Base-by-base conservation (phyloP, 2,329 filamentous ascomycete species). In the Leptographium procerum region DNA sequence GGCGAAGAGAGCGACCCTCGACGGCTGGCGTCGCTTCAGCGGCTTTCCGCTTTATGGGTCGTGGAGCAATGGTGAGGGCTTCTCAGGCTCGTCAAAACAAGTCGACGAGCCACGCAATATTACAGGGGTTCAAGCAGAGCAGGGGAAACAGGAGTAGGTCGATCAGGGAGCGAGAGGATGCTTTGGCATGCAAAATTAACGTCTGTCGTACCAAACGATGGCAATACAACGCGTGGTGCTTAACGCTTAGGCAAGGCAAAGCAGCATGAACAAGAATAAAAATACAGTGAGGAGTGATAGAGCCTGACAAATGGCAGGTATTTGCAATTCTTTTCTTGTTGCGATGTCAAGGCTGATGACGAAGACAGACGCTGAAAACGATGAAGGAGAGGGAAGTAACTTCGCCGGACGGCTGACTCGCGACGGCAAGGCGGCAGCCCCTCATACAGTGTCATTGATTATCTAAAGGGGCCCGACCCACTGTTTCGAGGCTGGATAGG, bases 11-110 rank as follows among this genome's bases (percentile, higher is more conserved):
- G 68, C 66, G 64, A 68, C 65, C 73, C 68, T 71, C 68, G 65
- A 75, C 75, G 69, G 73, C 75, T 69, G 77, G 76, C 77, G 77
- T 79, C 79, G 79, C 81, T 81, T 84, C 81, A 80, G 80, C 80
- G 73, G 81, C 80, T 75, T 82, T 84, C 71, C 81, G 78, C 72
- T 84, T 84, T 67, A 78, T 76, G 65, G 78, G 81, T 63, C 70
- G 72, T 65, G 80, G 79, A 73, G 80, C 75, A 83, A 84, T 84
- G 68, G 72, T 84, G 80, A 64, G 51, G 36, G 26, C 24, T 50
- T 60, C 36, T 52, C 45, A 43, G 22, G 64, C 65, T 63, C 64
- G 65, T 64, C 64, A 62, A 60, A 24, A n/a, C 26, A 48, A 43
- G 36, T 52, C 52, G 64, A 66, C 64, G 61, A 66, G 65, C 63